These are phyloP conservation scores for Magnusiomyces paraingens DNA, from an alignment of 1,139 yeast species.

Conservation along the genomic window DNA sequence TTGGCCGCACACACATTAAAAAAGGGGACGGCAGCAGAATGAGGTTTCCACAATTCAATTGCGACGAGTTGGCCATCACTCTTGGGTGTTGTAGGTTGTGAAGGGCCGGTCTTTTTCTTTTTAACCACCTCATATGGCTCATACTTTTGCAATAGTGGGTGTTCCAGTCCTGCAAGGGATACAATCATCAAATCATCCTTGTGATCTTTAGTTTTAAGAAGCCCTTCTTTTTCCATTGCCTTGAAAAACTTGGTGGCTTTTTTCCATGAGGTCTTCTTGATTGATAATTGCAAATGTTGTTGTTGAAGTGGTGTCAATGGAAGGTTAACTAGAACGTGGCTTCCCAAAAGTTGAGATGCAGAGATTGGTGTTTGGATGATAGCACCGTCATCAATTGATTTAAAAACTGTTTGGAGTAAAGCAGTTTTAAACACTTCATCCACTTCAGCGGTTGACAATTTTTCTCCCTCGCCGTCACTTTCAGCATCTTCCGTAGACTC, in stretches of 20 bases:
- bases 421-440: constrained; percentile 71
- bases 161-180: constrained; percentile 44
- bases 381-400: constrained; percentile 41
- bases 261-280: constrained; percentile 85
- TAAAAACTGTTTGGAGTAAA: constrained; percentile 58
- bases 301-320: constrained; percentile 37
- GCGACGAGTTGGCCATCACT: constrained; percentile 18
- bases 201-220: constrained; percentile 64
- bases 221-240: constrained; percentile 70
- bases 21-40: constrained; percentile 30
- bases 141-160: constrained; percentile 50
- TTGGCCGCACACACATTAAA: constrained; percentile 41
- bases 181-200: constrained; percentile 64
- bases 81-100: constrained; percentile 1
- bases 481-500: constrained; percentile 12
- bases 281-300: constrained; percentile 49
- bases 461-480: constrained; percentile 20
- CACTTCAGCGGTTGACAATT: constrained; percentile 58
- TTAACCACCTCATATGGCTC: constrained; percentile 52
- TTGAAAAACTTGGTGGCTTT: constrained; percentile 80
- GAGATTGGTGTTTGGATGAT: constrained; percentile 50
- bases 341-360: constrained; percentile 69
- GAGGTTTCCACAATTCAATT: constrained; percentile 27
- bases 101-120: constrained; percentile 16
- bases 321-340: constrained; percentile 61